Evolutionary conservation across 2,329 filamentous ascomycete genomes (phyloP).

Genomic region (Ramichloridium luteum): DNA sequence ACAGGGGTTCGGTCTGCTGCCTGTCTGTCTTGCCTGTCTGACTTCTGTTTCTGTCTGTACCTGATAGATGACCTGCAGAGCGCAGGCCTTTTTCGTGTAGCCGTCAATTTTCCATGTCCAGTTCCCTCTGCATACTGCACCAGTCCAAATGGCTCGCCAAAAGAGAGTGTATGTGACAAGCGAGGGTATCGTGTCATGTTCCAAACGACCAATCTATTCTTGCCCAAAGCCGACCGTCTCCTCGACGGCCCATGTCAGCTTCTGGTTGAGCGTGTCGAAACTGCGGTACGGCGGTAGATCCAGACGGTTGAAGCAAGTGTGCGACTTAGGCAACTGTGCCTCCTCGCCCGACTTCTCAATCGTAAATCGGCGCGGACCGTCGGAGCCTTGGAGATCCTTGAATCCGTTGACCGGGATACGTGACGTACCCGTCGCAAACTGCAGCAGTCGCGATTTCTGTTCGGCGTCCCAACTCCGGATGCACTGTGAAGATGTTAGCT

Average conservation of each 20-base stretch:
- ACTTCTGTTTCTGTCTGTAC: no score
- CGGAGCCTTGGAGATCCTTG: slow-evolving; percentile 95
- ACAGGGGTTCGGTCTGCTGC: no score
- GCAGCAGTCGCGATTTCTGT: slow-evolving; percentile 88
- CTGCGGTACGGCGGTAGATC: slow-evolving; percentile 90
- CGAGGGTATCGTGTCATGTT: no score
- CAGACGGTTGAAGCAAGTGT: slow-evolving; percentile 97
- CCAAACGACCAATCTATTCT: no score
- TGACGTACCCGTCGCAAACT: slow-evolving; percentile 95
- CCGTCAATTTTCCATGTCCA: no score
- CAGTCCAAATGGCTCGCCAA: no score
- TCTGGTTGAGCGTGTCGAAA: slow-evolving; percentile 71
- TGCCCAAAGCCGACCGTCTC: slow-evolving; percentile 98
- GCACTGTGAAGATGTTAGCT: slow-evolving; percentile 35
- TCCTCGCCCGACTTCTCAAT: slow-evolving; percentile 96
- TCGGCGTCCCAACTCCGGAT: slow-evolving; percentile 96
- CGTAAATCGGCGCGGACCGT: slow-evolving; percentile 88
- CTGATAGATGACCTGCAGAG: no score
- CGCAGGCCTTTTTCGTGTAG: no score
- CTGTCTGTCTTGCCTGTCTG: no score
- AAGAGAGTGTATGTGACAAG: no score
- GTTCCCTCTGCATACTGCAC: no score
- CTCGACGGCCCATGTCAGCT: slow-evolving; percentile 92
- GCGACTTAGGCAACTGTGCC: slow-evolving; percentile 83
- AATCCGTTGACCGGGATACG: slow-evolving; percentile 98